Conservation (phyloP, 2,329 filamentous ascomycete species). For the Ophiostoma sp. region DNA sequence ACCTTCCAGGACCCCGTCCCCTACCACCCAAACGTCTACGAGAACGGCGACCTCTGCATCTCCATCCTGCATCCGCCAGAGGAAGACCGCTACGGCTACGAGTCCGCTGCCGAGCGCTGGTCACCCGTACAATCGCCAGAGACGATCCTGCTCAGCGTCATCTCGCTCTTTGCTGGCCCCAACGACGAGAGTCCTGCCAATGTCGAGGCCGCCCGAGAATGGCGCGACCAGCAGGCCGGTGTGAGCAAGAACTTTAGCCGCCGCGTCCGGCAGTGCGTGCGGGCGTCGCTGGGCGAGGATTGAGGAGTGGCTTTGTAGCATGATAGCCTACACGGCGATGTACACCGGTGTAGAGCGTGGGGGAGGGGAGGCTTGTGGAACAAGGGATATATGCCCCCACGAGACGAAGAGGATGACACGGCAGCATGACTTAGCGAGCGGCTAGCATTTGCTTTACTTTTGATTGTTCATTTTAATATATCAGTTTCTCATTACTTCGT, state of each 20-base stretch:
- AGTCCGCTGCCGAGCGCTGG: constrained; percentile 86
- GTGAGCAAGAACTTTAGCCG: constrained; percentile 67
- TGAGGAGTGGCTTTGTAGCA: too few relatives aligned
- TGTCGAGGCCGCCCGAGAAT: constrained; percentile 82
- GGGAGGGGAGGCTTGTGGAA: too few relatives aligned
- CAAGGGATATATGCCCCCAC: too few relatives aligned
- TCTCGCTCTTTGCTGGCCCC: constrained; percentile 84
- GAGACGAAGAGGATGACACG: too few relatives aligned
- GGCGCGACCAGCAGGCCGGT: constrained; percentile 68
- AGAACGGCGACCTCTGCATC: constrained; percentile 84
- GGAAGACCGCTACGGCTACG: constrained; percentile 92
- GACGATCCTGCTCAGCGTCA: constrained; percentile 86
- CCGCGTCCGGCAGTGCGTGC: constrained; percentile 69
- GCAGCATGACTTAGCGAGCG: too few relatives aligned
- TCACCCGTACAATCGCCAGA: constrained; percentile 90
- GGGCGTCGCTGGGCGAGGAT: constrained; percentile 74
- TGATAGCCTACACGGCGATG: neutral
- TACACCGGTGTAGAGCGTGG: too few relatives aligned
- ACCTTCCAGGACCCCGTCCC: constrained; percentile 76
- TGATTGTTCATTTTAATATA: too few relatives aligned
- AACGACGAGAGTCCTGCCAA: constrained; percentile 97
- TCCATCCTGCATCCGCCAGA: constrained; percentile 93
- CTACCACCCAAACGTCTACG: constrained; percentile 94
- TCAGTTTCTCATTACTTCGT: too few relatives aligned
- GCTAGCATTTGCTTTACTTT: too few relatives aligned